A percentile compares a stretch with the other conserved stretches of the same genome.
Conservation (phyloP, 768 basidiomycete genomes). For the Tricholoma matsutake region DNA sequence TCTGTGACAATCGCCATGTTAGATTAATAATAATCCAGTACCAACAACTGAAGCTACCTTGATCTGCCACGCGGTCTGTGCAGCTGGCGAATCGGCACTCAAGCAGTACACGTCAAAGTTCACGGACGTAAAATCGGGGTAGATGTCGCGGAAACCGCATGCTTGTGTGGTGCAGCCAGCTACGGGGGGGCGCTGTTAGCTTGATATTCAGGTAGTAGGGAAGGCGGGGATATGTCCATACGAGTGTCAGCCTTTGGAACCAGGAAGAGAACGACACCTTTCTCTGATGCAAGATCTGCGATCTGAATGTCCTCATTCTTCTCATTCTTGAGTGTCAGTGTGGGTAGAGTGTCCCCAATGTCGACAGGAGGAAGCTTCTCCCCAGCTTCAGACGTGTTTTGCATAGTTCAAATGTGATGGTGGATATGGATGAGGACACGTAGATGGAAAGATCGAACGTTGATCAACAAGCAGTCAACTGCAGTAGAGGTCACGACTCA, state of each 20-base stretch:
- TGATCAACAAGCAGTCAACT: too few species aligned
- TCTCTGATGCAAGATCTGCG: constrained; percentile 56
- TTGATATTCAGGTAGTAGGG: background rate
- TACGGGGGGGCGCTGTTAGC: constrained; percentile 20
- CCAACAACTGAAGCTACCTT: constrained; percentile 34
- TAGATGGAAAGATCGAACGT: too few species aligned
- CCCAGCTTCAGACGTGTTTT: background rate
- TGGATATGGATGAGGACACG: background rate
- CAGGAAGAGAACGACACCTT: constrained; percentile 79
- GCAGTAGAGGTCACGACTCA: too few species aligned
- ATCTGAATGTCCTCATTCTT: constrained; percentile 77
- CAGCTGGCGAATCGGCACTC: constrained; percentile 71
- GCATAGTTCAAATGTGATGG: background rate
- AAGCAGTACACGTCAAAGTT: constrained; percentile 82
- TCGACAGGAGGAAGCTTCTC: constrained; percentile 42
- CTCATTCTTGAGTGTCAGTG: constrained; percentile 78
- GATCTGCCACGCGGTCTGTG: constrained; percentile 82
- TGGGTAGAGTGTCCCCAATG: constrained; percentile 74
- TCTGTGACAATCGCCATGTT: constrained; percentile 39
- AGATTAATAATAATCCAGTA: background rate
- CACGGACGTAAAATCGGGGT: constrained; percentile 66
- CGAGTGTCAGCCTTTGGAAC: constrained; percentile 86
- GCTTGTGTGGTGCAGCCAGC: constrained; percentile 93
- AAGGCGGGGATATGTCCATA: constrained; percentile 32
- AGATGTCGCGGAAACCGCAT: constrained; percentile 85